These are phyloP conservation scores for Ilyonectria sp. DNA, from an alignment of 2,329 filamentous ascomycete species.

Conservation along the genomic window DNA sequence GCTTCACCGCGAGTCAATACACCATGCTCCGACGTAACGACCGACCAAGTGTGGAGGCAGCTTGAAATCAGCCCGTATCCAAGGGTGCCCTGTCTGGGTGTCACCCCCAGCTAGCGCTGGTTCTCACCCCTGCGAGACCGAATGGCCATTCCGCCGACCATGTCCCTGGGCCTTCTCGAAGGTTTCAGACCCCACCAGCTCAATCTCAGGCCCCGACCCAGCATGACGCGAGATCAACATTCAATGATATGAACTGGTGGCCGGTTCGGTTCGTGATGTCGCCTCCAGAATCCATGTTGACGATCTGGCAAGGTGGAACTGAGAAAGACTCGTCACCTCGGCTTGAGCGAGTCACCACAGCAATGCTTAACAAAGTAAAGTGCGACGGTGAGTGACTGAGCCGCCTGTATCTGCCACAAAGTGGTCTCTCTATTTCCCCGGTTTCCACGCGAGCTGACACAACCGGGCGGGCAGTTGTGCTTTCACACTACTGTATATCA, in stretches of 20 bases:
- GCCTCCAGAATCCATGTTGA: slow-evolving; percentile 43
- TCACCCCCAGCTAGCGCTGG: slow-evolving; percentile 39
- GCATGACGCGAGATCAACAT: slow-evolving; percentile 48
- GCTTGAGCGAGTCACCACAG: slow-evolving; percentile 28
- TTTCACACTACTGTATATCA: slow-evolving; percentile 16
- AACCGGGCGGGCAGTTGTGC: slow-evolving; percentile 17
- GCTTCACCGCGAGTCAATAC: slow-evolving; percentile 45
- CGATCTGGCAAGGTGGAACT: slow-evolving; percentile 40
- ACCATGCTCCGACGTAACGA: slow-evolving; percentile 39
- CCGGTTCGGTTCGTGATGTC: slow-evolving; percentile 37
- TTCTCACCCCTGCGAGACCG: slow-evolving; percentile 37
- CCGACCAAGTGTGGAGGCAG: slow-evolving; percentile 31
- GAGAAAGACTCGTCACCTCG: slow-evolving; percentile 32
- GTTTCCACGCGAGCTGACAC: not conserved
- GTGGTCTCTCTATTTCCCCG: slow-evolving; percentile 25
- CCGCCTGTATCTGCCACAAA: slow-evolving; percentile 9
- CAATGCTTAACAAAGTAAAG: slow-evolving; percentile 16
- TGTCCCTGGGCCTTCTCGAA: slow-evolving; percentile 52
- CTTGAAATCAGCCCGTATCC: slow-evolving; percentile 46
- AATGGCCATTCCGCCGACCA: slow-evolving; percentile 49
- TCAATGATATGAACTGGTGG: slow-evolving; percentile 44
- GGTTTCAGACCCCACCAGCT: slow-evolving; percentile 46
- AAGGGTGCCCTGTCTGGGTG: slow-evolving; percentile 32
- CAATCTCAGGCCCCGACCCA: slow-evolving; percentile 39
- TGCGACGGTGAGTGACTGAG: slow-evolving; percentile 6